Evolutionary conservation across 1,139 yeast species (phyloP).

Genomic region (Diutina pseudorugosa): DNA sequence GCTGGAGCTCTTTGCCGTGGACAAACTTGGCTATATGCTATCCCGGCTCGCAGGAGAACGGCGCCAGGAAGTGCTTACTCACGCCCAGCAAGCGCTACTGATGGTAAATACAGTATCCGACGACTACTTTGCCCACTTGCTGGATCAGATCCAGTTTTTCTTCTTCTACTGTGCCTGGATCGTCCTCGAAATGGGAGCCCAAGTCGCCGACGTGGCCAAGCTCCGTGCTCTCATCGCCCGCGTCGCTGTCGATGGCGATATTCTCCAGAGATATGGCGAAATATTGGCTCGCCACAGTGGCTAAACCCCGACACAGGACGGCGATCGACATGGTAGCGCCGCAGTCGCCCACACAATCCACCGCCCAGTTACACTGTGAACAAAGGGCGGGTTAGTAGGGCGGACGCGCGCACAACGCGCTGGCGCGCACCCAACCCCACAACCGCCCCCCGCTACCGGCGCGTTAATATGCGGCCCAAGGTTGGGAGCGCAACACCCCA

Average conservation of each 20-base stretch:
- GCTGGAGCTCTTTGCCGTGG: constrained; percentile 2
- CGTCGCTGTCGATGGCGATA: neutral
- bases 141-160: constrained; percentile 56
- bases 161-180: constrained; percentile 40
- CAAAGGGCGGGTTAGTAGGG: too few species aligned
- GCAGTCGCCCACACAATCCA: too few species aligned
- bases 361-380: too few species aligned
- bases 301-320: neutral
- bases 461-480: neutral
- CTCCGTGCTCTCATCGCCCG: neutral
- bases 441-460: neutral
- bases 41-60: neutral
- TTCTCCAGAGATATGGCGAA: neutral
- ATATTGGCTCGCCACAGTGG: neutral
- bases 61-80: constrained; percentile 11
- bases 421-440: neutral
- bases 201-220: neutral
- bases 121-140: constrained; percentile 53
- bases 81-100: constrained; percentile 20
- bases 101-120: constrained; percentile 34
- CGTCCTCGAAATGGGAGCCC: constrained; percentile 10
- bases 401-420: too few species aligned
- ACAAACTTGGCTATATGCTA: neutral
- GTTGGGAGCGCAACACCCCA: neutral
- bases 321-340: too few species aligned